Percentiles rank a stretch among this genome's conserved stretches.
phyloP scores from a whole-genome alignment of 768 basidiomycete genomes.

The Amanita pallidorosea region DNA sequence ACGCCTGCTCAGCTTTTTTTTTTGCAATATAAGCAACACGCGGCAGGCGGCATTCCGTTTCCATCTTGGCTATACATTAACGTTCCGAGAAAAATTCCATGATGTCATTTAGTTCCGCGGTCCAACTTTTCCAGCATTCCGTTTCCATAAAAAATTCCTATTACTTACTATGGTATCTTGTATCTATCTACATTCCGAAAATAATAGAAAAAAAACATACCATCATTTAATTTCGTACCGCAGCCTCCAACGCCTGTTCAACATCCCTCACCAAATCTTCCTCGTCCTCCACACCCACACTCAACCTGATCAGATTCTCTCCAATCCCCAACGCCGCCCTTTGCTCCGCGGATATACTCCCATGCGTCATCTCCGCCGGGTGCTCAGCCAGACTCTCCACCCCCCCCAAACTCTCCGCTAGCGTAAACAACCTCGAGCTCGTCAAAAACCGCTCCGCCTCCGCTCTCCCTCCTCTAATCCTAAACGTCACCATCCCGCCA shows the following conservation, averaged over 20 bases:
- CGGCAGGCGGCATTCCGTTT: no score
- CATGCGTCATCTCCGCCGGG: conserved; percentile 86
- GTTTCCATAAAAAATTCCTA: no score
- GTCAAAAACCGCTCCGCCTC: conserved; percentile 63
- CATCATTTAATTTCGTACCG: not conserved
- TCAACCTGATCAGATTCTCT: conserved; percentile 66
- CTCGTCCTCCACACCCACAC: conserved; percentile 81
- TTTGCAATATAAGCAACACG: no score
- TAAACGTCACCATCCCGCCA: conserved; percentile 86
- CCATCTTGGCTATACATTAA: no score
- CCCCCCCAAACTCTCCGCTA: conserved; percentile 87
- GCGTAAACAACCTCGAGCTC: conserved; percentile 52
- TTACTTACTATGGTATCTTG: no score
- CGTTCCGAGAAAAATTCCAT: no score
- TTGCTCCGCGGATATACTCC: conserved; percentile 48
- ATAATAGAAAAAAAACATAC: no score
- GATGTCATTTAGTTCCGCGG: no score
- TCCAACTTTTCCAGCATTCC: no score
- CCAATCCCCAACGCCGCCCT: conserved; percentile 65
- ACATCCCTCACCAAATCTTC: conserved; percentile 75
- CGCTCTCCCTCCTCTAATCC: conserved; percentile 41
- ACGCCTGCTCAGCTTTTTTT: conserved; percentile 49
- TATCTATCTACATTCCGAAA: no score
- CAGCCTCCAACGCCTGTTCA: conserved; percentile 44
- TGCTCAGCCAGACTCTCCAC: conserved; percentile 88